Conservation (phyloP, 306 rosid genomes). For the Quercus ilex region DNA sequence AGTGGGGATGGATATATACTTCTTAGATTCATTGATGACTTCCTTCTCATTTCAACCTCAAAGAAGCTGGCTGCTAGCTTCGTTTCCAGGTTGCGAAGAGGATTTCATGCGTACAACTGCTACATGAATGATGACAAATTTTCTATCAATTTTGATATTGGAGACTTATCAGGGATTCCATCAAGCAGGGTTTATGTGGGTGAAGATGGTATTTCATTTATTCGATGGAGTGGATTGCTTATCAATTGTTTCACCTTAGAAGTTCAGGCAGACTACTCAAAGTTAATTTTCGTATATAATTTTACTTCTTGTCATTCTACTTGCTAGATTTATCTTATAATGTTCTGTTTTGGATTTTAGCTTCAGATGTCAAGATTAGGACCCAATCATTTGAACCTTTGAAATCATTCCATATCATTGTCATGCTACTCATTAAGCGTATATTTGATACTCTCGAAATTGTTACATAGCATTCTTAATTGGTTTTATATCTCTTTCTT, state of each 20-base stretch:
- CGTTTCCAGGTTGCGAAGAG: too few species aligned
- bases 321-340: too few species aligned
- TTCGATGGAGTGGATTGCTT: conserved; percentile 90
- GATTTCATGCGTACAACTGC: too few species aligned
- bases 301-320: not conserved
- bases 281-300: conserved; percentile 33
- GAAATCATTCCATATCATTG: too few species aligned
- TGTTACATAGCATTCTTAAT: not conserved
- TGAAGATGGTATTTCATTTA: conserved; percentile 56
- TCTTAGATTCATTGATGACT: conserved; percentile 72
- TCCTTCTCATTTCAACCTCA: conserved; percentile 81
- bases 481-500: not conserved
- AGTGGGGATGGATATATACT: conserved; percentile 21
- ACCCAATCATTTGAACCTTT: too few species aligned
- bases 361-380: too few species aligned
- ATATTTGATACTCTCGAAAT: not conserved
- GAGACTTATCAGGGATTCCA: conserved; percentile 25
- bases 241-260: conserved; percentile 44
- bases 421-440: too few species aligned
- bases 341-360: not conserved
- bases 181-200: conserved; percentile 48
- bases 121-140: not conserved
- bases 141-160: conserved; percentile 61
- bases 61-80: conserved; percentile 56
- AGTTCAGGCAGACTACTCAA: conserved; percentile 65